Percentiles rank a stretch among this genome's conserved stretches.
Conservation (phyloP, 371 early-diverging fungal species). For the Mucor velutinosus region DNA sequence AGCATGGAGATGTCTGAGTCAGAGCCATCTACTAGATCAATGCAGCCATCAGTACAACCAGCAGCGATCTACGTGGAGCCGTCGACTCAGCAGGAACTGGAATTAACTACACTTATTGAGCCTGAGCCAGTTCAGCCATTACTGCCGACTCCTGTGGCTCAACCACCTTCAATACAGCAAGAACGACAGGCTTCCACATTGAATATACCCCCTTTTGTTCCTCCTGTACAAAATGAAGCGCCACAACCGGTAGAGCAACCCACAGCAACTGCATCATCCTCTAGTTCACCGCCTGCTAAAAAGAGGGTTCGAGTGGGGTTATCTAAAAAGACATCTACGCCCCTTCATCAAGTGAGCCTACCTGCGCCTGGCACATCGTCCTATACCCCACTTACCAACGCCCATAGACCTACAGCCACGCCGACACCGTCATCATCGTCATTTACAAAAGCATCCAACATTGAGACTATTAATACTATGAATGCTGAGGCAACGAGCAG, state of each 20-base stretch:
- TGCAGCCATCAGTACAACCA: not conserved
- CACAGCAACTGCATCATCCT: not conserved
- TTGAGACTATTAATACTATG: not conserved
- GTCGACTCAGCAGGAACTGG: not conserved
- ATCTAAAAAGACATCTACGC: conserved; percentile 24
- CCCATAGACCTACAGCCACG: not conserved
- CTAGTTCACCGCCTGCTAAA: not conserved
- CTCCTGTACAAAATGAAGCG: not conserved
- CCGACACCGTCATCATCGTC: not conserved
- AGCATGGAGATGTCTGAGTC: not conserved
- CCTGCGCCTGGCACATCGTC: not conserved
- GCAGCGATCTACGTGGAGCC: not conserved
- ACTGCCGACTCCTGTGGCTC: not conserved
- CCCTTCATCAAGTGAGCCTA: conserved; percentile 2
- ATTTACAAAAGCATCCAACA: conserved; percentile 7
- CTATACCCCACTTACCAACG: not conserved
- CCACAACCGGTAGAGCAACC: not conserved
- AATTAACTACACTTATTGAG: not conserved
- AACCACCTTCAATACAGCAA: not conserved
- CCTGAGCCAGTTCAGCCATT: not conserved
- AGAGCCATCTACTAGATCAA: not conserved
- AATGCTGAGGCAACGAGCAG: not conserved
- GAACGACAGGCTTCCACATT: not conserved
- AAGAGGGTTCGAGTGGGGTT: conserved; percentile 34
- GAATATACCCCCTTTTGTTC: not conserved